Percentiles rank a stretch among this genome's conserved stretches.
Evolutionary conservation across 768 basidiomycete species (phyloP).

Genomic region (Collybia mongolica): DNA sequence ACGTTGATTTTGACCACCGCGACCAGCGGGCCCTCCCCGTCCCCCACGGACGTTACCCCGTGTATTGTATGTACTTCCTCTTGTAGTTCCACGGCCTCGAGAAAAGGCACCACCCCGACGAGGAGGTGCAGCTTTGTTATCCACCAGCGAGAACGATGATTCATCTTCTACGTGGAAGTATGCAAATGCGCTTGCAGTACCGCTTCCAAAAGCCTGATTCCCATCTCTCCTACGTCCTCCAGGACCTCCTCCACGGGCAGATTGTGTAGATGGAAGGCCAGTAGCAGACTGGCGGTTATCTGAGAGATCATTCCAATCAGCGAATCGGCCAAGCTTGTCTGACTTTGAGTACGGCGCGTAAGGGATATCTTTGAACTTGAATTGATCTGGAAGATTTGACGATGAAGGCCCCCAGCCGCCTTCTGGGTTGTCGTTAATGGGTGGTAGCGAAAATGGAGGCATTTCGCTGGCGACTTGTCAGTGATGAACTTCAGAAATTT

Average conservation of each 20-base stretch:
- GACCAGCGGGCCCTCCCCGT: constrained; percentile 41
- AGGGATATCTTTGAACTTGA: constrained; percentile 98
- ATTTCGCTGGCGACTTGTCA: constrained; percentile 31
- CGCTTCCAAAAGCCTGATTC: constrained; percentile 85
- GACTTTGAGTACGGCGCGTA: constrained; percentile 99
- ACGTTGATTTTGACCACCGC: constrained; percentile 43
- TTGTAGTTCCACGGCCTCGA: constrained; percentile 53
- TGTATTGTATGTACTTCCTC: constrained; percentile 37
- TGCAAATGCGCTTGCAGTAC: constrained; percentile 87
- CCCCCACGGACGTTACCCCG: constrained; percentile 49
- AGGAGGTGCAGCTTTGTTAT: constrained; percentile 73
- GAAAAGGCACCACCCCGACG: constrained; percentile 68
- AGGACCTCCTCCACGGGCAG: constrained; percentile 46
- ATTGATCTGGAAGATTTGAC: constrained; percentile 79
- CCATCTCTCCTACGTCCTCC: constrained; percentile 72
- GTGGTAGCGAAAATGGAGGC: constrained; percentile 84
- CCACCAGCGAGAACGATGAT: constrained; percentile 93
- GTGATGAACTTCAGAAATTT: constrained; percentile 27
- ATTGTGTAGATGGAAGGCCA: constrained; percentile 45
- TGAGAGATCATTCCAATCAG: constrained; percentile 92
- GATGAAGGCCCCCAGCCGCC: constrained; percentile 92
- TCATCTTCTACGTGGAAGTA: constrained; percentile 99
- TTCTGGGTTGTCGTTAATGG: constrained; percentile 88
- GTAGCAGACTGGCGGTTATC: constrained; percentile 59
- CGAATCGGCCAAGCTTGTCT: constrained; percentile 96